Evolutionary conservation across 2,329 filamentous ascomycete genomes (phyloP), one percentile per base, ranked within the genome.

Genomic region (Colletotrichum kahawae): DNA sequence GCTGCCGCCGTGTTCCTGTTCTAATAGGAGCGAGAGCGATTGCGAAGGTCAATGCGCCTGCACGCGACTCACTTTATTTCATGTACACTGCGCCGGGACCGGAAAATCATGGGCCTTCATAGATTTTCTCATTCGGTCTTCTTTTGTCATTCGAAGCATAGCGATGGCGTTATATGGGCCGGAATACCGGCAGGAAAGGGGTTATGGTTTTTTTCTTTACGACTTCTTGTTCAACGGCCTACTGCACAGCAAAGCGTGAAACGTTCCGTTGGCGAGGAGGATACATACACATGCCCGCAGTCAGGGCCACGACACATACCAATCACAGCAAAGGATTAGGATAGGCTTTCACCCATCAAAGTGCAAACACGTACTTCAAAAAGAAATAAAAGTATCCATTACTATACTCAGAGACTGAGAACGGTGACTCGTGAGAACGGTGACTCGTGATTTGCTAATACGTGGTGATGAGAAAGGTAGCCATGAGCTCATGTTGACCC

Each of bases 1-100:
- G 86, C 80, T 6, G 86, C 83, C 13, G 84, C 83, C 6, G 77
- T 89, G 24, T 76, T 88, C 67, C 78, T 88, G 72, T 76, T 81
- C 48, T 86, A 57, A 51, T 29, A 16, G 78, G 75, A 21, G 18
- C n/a, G 64, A 36, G 13, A 38, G 27, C 54, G 54, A 27, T 31
- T 57, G 24, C 54, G 27, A 31, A 14, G 54, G 54, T 60, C 57
- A 60, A 60, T n/a, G 57, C 27, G 29, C 57, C 18, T 34, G 29
- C 27, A 57, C 16, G 57, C 31, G 57, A 31, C 31, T 34, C 29
- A 48, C 7, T 48, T 7, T 43, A 31, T 51, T 33, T 13, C n/a
- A 33, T 33, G 31, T 16, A 56, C 10, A 31, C 38, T n/a, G 60
- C 21, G 31, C 34, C 12, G 48, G 51, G 33, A 43, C 27, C 21